Evolutionary conservation across 2,329 filamentous ascomycete species (phyloP), one percentile per base, ranked within the genome.

Genomic region (Calcarisporium arbuscula): DNA sequence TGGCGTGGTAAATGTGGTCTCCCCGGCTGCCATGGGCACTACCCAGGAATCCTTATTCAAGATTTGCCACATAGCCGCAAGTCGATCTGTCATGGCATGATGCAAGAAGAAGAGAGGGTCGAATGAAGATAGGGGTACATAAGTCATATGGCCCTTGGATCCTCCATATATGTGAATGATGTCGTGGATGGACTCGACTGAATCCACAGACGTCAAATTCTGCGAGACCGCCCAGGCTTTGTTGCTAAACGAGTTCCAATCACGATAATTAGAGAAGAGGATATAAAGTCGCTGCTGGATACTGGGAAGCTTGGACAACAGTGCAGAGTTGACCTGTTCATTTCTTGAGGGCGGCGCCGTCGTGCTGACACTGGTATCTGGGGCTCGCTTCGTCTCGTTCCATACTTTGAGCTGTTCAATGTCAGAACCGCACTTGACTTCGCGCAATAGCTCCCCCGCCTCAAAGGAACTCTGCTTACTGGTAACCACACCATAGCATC

Each of bases 61-160:
- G 1, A 70, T 65, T 60, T 92, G 84, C 84, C 84, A 92, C 41
- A 94, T 72, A 20, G 84, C 76, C 42, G 87, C 76, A 19, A 85
- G 58, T 4, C 86, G 75, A 50, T 94, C 86, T 7, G 87, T 72
- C 57, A 84, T 88, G 42, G 68, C 64, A 48, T 90, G 85, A 49
- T 90, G 84, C 8, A 90, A 60, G 60, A 82, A 85, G 58, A 90
- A 89, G 10, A 85, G 62, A 0, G 85, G 85, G 51, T 94, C 86
- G 52, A 86, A 94, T 0, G 82, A 74, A 2, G 85, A 83, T 46
- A 82, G 82, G 14, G 78, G 75, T 20, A 80, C 76, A 54, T 75
- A 82, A 27, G 72, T 75, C 74, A 84, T 82, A 47, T 86, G 82
- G 2, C 82, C 81, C 22, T 69, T 68, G 39, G 60, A 65, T 20